Evolutionary conservation across 768 basidiomycete species (phyloP).

Genomic region (Ramaria sp.): DNA sequence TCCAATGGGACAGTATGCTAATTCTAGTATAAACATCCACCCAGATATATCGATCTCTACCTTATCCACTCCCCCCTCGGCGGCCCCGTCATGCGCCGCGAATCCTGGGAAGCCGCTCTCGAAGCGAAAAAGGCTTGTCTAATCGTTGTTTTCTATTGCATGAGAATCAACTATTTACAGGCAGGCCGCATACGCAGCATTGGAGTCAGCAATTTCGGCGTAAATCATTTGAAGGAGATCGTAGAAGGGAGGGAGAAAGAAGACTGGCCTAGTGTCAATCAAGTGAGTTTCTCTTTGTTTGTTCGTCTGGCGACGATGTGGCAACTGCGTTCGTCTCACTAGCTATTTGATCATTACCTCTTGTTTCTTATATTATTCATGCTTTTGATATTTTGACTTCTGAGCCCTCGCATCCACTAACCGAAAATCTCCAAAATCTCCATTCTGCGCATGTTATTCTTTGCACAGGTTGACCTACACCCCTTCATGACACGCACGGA

Average conservation of each 20-base stretch:
- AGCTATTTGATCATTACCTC: too few relatives aligned
- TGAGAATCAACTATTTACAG: too few relatives aligned
- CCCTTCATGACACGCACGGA: slow-evolving; percentile 61
- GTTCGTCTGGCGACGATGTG: too few relatives aligned
- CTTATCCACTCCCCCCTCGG: slow-evolving; percentile 62
- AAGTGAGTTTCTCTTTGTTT: slow-evolving; percentile 26
- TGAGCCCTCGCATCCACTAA: too few relatives aligned
- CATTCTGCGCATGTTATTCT: too few relatives aligned
- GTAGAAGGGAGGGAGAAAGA: slow-evolving; percentile 26
- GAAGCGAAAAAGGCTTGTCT: slow-evolving; percentile 42
- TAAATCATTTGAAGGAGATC: slow-evolving; percentile 49
- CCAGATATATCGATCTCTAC: slow-evolving; percentile 54
- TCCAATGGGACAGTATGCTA: too few relatives aligned
- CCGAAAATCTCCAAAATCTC: too few relatives aligned
- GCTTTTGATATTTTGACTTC: too few relatives aligned
- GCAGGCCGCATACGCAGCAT: slow-evolving; percentile 44
- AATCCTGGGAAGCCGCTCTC: slow-evolving; percentile 57
- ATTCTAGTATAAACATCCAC: background rate
- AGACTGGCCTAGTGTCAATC: slow-evolving; percentile 49
- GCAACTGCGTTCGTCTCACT: too few relatives aligned
- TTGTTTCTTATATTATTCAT: too few relatives aligned
- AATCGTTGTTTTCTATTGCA: too few relatives aligned
- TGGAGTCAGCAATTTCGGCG: slow-evolving; percentile 55
- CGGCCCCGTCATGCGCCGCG: slow-evolving; percentile 41
- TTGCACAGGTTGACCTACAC: slow-evolving; percentile 40